Conservation (phyloP, 164 flowering plant genomes). For the Macadamia tetraphylla region DNA sequence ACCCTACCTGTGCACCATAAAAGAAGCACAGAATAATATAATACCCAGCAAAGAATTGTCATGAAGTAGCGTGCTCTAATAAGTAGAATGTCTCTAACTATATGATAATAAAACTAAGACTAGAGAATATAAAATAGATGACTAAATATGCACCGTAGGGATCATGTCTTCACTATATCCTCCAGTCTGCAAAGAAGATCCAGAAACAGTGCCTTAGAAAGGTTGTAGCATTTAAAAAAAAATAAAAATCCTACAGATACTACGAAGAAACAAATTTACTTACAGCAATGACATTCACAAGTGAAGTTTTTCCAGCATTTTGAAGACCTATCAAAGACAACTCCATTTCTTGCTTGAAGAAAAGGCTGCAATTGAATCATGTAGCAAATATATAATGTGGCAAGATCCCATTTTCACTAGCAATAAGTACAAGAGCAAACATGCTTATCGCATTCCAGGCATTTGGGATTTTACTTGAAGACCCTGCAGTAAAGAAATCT, state of each 20-base stretch:
- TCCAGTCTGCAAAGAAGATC: constrained; percentile 57
- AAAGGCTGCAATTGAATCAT: constrained; percentile 51
- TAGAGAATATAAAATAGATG: not conserved
- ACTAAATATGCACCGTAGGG: constrained; percentile 65
- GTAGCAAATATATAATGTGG: constrained; percentile 2
- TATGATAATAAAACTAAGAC: not conserved
- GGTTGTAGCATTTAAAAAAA: not conserved
- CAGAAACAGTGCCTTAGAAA: not conserved
- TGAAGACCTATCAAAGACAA: constrained; percentile 91
- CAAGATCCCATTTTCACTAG: not conserved
- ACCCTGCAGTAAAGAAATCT: too few relatives aligned
- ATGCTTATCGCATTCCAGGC: too few relatives aligned
- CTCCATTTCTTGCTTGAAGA: constrained; percentile 98
- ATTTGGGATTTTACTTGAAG: too few relatives aligned
- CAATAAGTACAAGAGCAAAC: not conserved
- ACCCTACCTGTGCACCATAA: constrained; percentile 61
- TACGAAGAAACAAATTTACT: constrained; percentile 18
- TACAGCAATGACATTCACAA: constrained; percentile 92
- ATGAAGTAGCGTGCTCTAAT: not conserved
- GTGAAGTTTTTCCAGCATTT: constrained; percentile 96
- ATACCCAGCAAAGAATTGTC: not conserved
- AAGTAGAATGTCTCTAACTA: not conserved
- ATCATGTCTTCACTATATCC: constrained; percentile 99
- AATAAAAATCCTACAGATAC: not conserved
- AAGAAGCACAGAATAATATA: not conserved